These are phyloP conservation scores for Botrytis porri DNA, from an alignment of 2,329 filamentous ascomycete species.

Conservation along the genomic window DNA sequence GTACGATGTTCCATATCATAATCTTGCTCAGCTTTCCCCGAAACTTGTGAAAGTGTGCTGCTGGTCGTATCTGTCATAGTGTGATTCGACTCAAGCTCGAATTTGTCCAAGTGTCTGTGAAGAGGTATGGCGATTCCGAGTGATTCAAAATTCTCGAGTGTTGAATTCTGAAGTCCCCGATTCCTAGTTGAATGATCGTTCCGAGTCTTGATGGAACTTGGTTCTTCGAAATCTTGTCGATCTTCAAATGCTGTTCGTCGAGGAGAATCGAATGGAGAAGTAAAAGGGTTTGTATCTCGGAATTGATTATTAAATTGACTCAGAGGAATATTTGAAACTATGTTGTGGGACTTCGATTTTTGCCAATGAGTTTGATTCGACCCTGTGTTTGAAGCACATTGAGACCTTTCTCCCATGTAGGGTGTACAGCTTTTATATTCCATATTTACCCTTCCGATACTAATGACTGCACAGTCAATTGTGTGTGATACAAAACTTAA, in stretches of 20 bases:
- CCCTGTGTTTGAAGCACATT: conserved; percentile 7
- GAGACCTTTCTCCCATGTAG: conserved; percentile 14
- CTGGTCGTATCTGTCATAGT: conserved; percentile 18
- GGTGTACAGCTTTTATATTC: conserved; percentile 19
- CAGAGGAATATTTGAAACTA: conserved; percentile 14
- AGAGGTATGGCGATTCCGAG: neutral
- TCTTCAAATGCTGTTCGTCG: neutral
- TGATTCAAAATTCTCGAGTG: neutral
- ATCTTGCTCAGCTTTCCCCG: conserved; percentile 12
- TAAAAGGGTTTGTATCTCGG: conserved; percentile 10
- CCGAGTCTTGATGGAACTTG: neutral
- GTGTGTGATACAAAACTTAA: neutral
- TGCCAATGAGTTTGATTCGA: conserved; percentile 8
- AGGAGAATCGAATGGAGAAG: conserved; percentile 1
- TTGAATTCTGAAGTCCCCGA: neutral
- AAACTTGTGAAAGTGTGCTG: conserved; percentile 15
- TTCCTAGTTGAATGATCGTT: neutral
- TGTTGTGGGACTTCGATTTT: conserved; percentile 7
- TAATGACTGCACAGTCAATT: neutral
- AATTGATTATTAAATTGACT: conserved; percentile 14
- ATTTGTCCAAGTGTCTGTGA: neutral
- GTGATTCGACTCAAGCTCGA: neutral
- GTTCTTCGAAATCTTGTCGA: neutral
- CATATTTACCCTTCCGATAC: conserved; percentile 16
- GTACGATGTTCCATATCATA: conserved; percentile 9